Evolutionary conservation across 108 stramenopile species (phyloP).

Genomic region (Nannochloropsis gaditana): DNA sequence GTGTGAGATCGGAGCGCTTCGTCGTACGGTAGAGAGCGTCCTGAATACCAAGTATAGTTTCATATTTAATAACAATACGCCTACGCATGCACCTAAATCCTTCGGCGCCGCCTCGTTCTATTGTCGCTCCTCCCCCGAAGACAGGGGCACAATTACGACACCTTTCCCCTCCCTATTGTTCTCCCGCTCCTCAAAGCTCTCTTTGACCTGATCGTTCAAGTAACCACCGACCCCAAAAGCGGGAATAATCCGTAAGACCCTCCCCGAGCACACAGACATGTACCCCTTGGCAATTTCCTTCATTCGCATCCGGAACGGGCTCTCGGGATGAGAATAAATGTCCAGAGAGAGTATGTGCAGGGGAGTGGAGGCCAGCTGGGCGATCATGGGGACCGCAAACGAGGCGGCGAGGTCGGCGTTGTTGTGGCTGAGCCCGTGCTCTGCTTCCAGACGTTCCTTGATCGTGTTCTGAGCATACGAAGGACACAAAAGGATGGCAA

Average conservation of each 20-base stretch:
- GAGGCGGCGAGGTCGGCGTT: neutral
- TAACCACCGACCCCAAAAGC: slow-evolving; percentile 11
- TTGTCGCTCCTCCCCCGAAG: no score
- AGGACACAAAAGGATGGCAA: neutral
- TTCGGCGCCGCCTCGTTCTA: no score
- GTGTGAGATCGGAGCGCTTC: no score
- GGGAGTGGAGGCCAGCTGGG: slow-evolving; percentile 16
- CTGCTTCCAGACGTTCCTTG: neutral
- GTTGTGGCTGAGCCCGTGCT: neutral
- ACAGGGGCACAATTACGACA: neutral
- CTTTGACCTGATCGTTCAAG: slow-evolving; percentile 21
- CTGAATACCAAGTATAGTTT: no score
- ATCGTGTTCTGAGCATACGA: neutral
- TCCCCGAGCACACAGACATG: slow-evolving; percentile 1
- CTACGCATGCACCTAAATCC: no score
- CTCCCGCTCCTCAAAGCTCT: neutral
- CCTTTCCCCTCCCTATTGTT: neutral
- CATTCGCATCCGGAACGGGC: neutral
- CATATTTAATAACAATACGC: no score
- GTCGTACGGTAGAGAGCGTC: no score
- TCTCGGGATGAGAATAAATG: neutral
- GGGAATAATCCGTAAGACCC: neutral
- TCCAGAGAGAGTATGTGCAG: slow-evolving; percentile 18
- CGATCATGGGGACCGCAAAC: slow-evolving; percentile 11
- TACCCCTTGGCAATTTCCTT: neutral